These are phyloP conservation scores for Neofusicoccum umdonicola DNA, from an alignment of 2,329 filamentous ascomycete species.

Conservation along the genomic window DNA sequence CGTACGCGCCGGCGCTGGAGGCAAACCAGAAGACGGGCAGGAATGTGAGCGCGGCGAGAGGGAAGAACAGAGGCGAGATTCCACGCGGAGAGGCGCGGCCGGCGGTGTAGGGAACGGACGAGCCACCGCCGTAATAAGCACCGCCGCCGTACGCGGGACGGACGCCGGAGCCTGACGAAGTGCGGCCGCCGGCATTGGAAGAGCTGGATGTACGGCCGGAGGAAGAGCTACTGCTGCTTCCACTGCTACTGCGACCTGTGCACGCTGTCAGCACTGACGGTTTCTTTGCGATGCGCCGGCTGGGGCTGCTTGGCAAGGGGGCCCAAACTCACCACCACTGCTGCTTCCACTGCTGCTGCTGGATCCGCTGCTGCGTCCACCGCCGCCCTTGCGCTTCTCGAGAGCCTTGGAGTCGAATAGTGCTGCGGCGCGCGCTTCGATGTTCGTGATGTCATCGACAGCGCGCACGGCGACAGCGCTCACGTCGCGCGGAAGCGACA, in stretches of 20 bases:
- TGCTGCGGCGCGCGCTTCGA: constrained; percentile 27
- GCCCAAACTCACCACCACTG: background rate
- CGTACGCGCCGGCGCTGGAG: constrained; percentile 50
- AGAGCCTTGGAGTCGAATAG: constrained; percentile 27
- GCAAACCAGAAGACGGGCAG: constrained; percentile 64
- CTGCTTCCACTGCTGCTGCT: background rate
- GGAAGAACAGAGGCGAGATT: constrained; percentile 54
- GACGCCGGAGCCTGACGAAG: constrained; percentile 58
- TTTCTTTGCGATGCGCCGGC: background rate
- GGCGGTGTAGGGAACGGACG: constrained; percentile 58
- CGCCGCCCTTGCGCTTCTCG: constrained; percentile 39
- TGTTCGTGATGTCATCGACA: constrained; percentile 21
- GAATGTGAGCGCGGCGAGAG: constrained; percentile 49
- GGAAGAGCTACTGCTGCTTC: constrained; percentile 18
- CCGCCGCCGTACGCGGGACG: constrained; percentile 61
- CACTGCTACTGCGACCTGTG: constrained; percentile 18
- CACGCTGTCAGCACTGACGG: constrained; percentile 9
- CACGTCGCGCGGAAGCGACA: constrained; percentile 19
- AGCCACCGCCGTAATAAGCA: constrained; percentile 62
- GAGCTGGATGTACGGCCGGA: constrained; percentile 24
- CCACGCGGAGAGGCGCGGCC: constrained; percentile 49
- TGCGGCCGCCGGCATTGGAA: constrained; percentile 41
- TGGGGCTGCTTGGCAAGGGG: background rate
- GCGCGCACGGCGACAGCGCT: constrained; percentile 27
- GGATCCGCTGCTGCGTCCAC: constrained; percentile 23